Percentiles rank a stretch among this genome's conserved stretches.
phyloP scores from a whole-genome alignment of 139 green algal genomes.

The Zygnema circumcarinatum region DNA sequence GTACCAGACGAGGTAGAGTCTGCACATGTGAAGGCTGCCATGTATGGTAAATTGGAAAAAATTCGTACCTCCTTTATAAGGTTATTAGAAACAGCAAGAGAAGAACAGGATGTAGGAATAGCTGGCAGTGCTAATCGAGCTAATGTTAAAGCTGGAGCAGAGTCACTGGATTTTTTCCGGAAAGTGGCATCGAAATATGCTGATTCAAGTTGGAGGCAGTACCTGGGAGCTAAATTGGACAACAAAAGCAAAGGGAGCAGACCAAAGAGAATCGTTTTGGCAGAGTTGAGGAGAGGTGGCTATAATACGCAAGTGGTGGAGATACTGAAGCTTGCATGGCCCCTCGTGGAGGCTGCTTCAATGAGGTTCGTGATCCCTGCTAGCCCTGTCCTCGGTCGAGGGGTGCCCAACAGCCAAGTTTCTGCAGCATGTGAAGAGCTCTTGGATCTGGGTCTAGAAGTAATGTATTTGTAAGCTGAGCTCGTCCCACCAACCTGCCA shows the following conservation, averaged over 20 bases:
- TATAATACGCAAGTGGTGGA: neutral
- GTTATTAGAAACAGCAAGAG: neutral
- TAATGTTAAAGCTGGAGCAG: neutral
- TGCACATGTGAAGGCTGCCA: neutral
- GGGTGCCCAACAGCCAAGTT: too few relatives aligned
- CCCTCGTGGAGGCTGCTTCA: neutral
- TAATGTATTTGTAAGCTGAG: too few relatives aligned
- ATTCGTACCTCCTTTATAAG: neutral
- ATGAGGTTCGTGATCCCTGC: neutral
- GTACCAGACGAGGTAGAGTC: neutral
- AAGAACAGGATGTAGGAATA: neutral
- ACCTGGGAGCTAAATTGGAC: neutral
- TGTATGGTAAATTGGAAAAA: neutral
- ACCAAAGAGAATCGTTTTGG: neutral
- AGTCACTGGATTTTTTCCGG: neutral
- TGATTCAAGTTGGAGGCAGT: neutral
- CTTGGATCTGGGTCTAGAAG: too few relatives aligned
- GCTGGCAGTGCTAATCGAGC: neutral
- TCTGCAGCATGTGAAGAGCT: too few relatives aligned
- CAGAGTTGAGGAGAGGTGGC: too few relatives aligned
- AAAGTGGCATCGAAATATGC: neutral
- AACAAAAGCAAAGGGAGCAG: neutral
- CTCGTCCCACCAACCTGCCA: too few relatives aligned
- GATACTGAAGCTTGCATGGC: neutral
- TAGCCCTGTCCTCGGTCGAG: too few relatives aligned